Base-by-base conservation (phyloP, 2,329 filamentous ascomycete species). In the Stromatinia cepivora region DNA sequence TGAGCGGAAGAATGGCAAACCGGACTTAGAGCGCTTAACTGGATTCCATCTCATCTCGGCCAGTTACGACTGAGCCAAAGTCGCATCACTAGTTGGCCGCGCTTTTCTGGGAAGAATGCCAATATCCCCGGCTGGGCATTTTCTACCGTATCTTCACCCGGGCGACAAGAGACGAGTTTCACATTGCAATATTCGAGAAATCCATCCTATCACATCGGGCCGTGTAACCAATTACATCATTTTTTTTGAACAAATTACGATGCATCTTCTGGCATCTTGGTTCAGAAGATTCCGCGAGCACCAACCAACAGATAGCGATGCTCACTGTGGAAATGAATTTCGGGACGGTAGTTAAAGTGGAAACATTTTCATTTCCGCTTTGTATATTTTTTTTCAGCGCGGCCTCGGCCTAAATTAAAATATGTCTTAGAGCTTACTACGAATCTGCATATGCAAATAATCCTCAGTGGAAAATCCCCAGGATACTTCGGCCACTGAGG, bases 401-500 rank as follows among this genome's bases (percentile, higher is more conserved):
- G 31, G 46, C 61, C 61, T 62, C 59, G 59, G 59, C n/a, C 45
- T 11, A 25, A 50, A 36, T 25, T 11, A 11, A 36, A 36, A 17
- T 25, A 39, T 52, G n/a, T 52, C 46, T 63, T n/a, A 52, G 34
- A 52, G 34, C n/a, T 34, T 34, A 22, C 28, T 39, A 22, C 4
- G 25, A 63, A 15, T 3, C 22, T 63, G 34, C 45, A 63, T 63
- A 28, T 63, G 61, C 61, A 52, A 15, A 52, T 63, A 13, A 36
- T 39, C 34, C 10, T 36, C 22, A 39, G 9, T 17, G 34, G 31
- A 28, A 63, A 52, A 39, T 11, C 3, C 8, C 9, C 6, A 6
- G 36, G 4, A 28, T 52, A 15, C 15, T 63, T 63, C 61, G 61
- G 61, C 22, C 13, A 46, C 11, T 39, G 34, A 52, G 34, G 46